Conservation (phyloP, 805 yeast species). For the Wickerhamia fluorescens region DNA sequence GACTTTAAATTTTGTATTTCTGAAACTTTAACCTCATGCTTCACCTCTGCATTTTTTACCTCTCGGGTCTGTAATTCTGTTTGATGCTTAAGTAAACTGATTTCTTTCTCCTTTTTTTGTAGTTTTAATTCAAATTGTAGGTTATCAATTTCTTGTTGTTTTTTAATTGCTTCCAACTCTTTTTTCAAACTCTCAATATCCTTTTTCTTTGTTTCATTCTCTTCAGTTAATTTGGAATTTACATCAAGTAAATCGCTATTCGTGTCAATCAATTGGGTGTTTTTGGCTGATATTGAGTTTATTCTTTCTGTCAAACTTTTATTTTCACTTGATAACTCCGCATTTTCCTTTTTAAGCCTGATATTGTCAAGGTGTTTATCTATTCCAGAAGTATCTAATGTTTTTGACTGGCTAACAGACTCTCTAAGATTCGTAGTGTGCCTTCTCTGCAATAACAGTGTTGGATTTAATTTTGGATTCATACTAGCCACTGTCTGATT, state of each 20-base stretch:
- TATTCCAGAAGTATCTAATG: constrained; percentile 30
- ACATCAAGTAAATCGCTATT: constrained; percentile 6
- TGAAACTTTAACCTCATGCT: constrained; percentile 7
- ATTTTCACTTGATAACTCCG: constrained; percentile 8
- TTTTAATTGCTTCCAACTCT: constrained; percentile 5
- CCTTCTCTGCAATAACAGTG: constrained; percentile 18
- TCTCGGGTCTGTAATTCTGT: constrained; percentile 4
- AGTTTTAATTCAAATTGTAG: background rate
- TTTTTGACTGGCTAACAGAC: constrained; percentile 7
- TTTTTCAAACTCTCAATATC: constrained; percentile 2
- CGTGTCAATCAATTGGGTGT: constrained; percentile 6
- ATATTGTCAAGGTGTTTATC: constrained; percentile 39
- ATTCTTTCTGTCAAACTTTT: background rate
- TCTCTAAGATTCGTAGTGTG: constrained; percentile 1
- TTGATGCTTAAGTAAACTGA: constrained; percentile 1
- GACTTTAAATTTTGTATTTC: constrained; percentile 10
- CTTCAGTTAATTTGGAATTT: constrained; percentile 3
- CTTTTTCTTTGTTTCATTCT: constrained; percentile 3
- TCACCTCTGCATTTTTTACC: constrained; percentile 8
- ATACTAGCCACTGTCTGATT: background rate
- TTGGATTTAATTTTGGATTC: constrained; percentile 14
- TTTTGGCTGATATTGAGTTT: background rate
- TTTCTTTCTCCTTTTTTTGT: background rate
- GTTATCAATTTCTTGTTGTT: background rate
- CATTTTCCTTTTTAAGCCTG: constrained; percentile 26